Evolutionary conservation across 2,329 filamentous ascomycete genomes (phyloP).

Genomic region (Triangularia setosa): DNA sequence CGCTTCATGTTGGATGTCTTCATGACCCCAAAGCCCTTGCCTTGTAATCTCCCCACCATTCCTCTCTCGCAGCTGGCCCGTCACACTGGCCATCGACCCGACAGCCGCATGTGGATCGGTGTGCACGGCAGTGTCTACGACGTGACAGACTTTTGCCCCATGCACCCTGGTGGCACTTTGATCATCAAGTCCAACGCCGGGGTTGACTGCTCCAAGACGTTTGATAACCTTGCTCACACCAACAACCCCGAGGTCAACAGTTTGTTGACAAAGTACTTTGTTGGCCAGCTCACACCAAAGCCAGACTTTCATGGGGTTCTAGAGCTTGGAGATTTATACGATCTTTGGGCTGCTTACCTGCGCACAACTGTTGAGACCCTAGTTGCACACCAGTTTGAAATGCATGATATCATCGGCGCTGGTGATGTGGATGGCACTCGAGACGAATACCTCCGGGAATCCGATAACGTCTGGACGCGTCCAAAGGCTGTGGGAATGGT

Average conservation of each 20-base stretch:
- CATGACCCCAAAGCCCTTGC: slow-evolving; percentile 51
- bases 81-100: slow-evolving; percentile 48
- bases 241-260: slow-evolving; percentile 52
- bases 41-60: slow-evolving; percentile 48
- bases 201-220: slow-evolving; percentile 50
- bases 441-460: slow-evolving; percentile 32
- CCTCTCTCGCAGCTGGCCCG: slow-evolving; percentile 46
- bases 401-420: slow-evolving; percentile 45
- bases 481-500: slow-evolving; percentile 46
- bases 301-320: slow-evolving; percentile 42
- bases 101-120: slow-evolving; percentile 46
- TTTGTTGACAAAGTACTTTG: slow-evolving; percentile 51
- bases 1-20: slow-evolving; percentile 56
- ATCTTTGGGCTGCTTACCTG: slow-evolving; percentile 49
- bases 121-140: slow-evolving; percentile 53
- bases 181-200: slow-evolving; percentile 53
- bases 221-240: slow-evolving; percentile 52
- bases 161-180: slow-evolving; percentile 51
- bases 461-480: slow-evolving; percentile 43
- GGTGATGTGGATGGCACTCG: slow-evolving; percentile 30
- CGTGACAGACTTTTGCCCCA: slow-evolving; percentile 49
- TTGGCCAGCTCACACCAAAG: slow-evolving; percentile 48
- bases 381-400: slow-evolving; percentile 51
- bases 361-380: slow-evolving; percentile 47
- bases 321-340: slow-evolving; percentile 44